Evolutionary conservation across 345 rosid genomes (phyloP).

Genomic region (Gynandropsis gynandra): DNA sequence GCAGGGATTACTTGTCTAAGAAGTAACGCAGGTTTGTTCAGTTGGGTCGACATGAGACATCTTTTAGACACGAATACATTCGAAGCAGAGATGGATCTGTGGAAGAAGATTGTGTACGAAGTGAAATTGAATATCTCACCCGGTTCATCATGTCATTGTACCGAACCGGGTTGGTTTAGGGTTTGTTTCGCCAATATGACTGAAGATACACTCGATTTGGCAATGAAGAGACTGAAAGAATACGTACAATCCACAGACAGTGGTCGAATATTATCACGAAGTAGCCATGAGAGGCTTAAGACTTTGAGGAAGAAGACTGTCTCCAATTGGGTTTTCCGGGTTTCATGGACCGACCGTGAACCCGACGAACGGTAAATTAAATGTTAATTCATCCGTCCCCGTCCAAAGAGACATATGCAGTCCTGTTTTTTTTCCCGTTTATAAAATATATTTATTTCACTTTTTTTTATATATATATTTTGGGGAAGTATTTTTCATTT

Average conservation of each 20-base stretch:
- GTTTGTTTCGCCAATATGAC: slow-evolving; percentile 78
- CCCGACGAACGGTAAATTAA: slow-evolving; percentile 43
- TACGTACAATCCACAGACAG: slow-evolving; percentile 40
- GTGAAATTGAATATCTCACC: slow-evolving; percentile 56
- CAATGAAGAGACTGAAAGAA: slow-evolving; percentile 50
- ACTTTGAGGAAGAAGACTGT: slow-evolving; percentile 44
- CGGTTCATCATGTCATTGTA: slow-evolving; percentile 75
- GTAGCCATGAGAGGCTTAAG: slow-evolving; percentile 40
- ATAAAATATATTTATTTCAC: slow-evolving; percentile 12
- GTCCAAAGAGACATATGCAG: background rate
- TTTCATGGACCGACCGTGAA: slow-evolving; percentile 53
- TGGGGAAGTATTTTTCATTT: slow-evolving; percentile 32
- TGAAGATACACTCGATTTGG: slow-evolving; percentile 47
- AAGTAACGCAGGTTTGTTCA: slow-evolving; percentile 70
- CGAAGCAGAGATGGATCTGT: slow-evolving; percentile 69
- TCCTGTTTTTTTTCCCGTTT: slow-evolving; percentile 20
- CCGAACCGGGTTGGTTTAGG: slow-evolving; percentile 73
- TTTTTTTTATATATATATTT: slow-evolving; percentile 33
- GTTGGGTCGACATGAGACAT: slow-evolving; percentile 83
- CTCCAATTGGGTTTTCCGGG: slow-evolving; percentile 71
- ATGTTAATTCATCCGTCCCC: slow-evolving; percentile 4
- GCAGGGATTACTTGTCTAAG: slow-evolving; percentile 48
- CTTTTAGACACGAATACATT: slow-evolving; percentile 58
- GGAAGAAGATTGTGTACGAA: slow-evolving; percentile 73
- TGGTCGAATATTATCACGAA: slow-evolving; percentile 29